Percentiles rank a stretch among this genome's conserved stretches.
These are phyloP conservation scores for Hypoxylon sp. DNA, from an alignment of 2,329 filamentous ascomycete species.

Conservation along the genomic window DNA sequence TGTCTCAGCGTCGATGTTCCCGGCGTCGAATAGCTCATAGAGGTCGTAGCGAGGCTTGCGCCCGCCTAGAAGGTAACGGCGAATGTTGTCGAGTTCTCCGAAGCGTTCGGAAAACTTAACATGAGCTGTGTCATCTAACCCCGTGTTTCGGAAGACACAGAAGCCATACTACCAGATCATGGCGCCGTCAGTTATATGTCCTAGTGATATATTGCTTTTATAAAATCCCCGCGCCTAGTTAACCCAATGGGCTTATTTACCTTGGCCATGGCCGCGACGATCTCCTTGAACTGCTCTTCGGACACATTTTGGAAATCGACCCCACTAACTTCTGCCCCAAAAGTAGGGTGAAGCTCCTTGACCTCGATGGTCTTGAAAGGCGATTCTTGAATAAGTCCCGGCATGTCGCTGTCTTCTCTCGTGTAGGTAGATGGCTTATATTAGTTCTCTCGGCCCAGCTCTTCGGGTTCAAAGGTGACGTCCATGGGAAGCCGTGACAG, in stretches of 20 bases:
- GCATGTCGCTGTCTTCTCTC: conserved; percentile 45
- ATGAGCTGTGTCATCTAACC: conserved; percentile 66
- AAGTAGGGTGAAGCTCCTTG: conserved; percentile 52
- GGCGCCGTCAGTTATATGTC: conserved; percentile 2
- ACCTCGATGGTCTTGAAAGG: conserved; percentile 50
- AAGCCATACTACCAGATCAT: conserved; percentile 64
- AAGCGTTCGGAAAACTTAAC: conserved; percentile 65
- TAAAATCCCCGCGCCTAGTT: not conserved
- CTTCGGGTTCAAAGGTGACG: not conserved
- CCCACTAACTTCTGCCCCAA: conserved; percentile 54
- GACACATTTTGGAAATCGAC: conserved; percentile 54
- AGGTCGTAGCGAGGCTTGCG: conserved; percentile 64
- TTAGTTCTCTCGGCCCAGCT: not conserved
- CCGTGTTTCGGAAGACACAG: conserved; percentile 65
- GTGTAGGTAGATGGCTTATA: not conserved
- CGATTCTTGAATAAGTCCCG: conserved; percentile 50
- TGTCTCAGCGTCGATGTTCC: conserved; percentile 66
- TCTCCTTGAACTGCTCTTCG: conserved; percentile 54
- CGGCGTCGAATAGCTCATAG: conserved; percentile 70
- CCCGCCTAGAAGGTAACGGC: conserved; percentile 63
- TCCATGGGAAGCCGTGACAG: not conserved
- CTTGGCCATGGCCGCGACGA: conserved; percentile 55
- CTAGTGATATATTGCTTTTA: not conserved
- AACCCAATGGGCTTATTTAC: conserved; percentile 38
- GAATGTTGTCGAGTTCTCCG: conserved; percentile 70